Conservation (phyloP, 129 eudicot genomes). For the Rutidosis leptorrhynchoides region DNA sequence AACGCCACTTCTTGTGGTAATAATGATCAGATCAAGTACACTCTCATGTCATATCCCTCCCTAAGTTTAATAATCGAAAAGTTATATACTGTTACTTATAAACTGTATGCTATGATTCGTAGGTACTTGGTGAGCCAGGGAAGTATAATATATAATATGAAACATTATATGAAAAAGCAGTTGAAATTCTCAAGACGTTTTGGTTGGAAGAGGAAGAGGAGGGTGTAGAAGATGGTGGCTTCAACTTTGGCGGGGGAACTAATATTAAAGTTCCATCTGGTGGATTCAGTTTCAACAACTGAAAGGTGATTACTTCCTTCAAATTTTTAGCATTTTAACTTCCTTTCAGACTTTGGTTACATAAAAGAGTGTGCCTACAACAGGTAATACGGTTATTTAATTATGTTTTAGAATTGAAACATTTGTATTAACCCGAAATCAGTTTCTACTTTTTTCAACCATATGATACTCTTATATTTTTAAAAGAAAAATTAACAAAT, state of each 20-base stretch:
- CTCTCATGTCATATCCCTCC: not conserved
- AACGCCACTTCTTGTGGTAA: constrained; percentile 88
- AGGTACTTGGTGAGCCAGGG: constrained; percentile 82
- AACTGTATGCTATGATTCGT: not conserved
- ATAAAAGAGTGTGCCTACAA: no score
- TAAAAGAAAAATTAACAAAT: no score
- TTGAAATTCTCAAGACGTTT: constrained; percentile 81
- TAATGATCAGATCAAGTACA: constrained; percentile 67
- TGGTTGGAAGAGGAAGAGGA: constrained; percentile 88
- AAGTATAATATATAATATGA: constrained; percentile 87
- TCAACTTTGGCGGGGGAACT: constrained; percentile 52
- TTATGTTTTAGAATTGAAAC: no score
- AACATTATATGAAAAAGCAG: constrained; percentile 79
- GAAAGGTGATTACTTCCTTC: no score
- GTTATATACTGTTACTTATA: not conserved
- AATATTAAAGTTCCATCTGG: constrained; percentile 56
- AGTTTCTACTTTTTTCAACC: no score
- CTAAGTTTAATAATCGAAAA: no score
- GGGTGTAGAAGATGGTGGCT: constrained; percentile 48
- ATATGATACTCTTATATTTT: no score
- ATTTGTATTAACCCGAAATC: no score
- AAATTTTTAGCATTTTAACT: no score
- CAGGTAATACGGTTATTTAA: no score
- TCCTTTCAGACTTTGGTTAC: no score
- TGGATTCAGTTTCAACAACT: no score